phyloP scores from a whole-genome alignment of 805 yeast genomes.

The Starmera quercuum region DNA sequence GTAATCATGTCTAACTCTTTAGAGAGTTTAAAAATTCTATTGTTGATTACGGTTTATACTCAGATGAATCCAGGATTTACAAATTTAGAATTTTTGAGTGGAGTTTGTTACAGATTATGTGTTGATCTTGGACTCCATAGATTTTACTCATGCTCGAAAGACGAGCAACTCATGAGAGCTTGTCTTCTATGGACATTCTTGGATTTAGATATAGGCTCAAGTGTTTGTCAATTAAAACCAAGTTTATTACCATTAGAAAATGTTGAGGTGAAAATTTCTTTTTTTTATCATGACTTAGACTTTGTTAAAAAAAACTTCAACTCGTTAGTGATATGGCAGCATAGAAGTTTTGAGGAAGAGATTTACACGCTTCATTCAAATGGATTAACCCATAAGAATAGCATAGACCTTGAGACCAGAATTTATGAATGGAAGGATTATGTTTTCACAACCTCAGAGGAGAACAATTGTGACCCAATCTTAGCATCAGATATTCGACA shows the following conservation, averaged over 20 bases:
- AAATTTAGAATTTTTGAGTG: neutral
- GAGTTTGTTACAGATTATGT: neutral
- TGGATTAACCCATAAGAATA: neutral
- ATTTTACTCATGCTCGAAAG: neutral
- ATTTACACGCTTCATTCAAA: neutral
- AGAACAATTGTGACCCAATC: neutral
- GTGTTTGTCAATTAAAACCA: neutral
- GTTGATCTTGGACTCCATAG: neutral
- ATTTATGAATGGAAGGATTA: neutral
- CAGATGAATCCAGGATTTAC: constrained; percentile 1
- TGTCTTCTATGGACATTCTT: neutral
- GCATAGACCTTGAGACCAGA: neutral
- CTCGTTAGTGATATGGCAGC: neutral
- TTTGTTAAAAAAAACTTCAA: neutral
- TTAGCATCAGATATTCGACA: neutral
- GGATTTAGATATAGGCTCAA: neutral
- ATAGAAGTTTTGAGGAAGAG: constrained; percentile 1
- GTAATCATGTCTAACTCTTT: neutral
- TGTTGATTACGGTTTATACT: constrained; percentile 1
- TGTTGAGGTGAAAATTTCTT: neutral
- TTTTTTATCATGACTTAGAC: neutral
- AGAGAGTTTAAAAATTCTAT: neutral
- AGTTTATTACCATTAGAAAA: neutral
- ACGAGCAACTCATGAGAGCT: neutral
- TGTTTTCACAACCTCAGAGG: neutral